These are phyloP conservation scores for Solanum hybrid DNA, from an alignment of 305 asterid species.

Conservation along the genomic window DNA sequence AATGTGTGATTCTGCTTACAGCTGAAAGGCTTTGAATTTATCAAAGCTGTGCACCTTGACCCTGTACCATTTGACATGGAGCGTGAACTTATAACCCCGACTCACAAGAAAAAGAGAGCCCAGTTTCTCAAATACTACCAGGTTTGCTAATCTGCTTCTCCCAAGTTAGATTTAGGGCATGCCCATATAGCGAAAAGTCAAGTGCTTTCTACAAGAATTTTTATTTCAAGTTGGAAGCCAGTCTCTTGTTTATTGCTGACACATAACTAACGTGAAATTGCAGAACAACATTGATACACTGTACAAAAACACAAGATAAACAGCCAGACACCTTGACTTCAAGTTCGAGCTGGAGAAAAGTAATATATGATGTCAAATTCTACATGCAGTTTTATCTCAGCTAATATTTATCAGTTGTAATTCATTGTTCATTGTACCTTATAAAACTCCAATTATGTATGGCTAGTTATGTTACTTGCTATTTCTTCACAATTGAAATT, in stretches of 20 bases:
- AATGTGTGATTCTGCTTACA: conserved; percentile 14
- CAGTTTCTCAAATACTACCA: conserved; percentile 53
- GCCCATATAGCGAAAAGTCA: neutral
- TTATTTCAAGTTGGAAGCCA: neutral
- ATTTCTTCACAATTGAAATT: neutral
- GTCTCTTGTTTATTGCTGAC: conserved; percentile 2
- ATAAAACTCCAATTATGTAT: neutral
- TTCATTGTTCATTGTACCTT: neutral
- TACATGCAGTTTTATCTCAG: neutral
- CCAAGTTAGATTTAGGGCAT: neutral
- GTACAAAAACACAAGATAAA: conserved; percentile 48
- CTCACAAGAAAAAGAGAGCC: conserved; percentile 78
- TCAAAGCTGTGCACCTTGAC: conserved; percentile 58
- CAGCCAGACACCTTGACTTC: neutral
- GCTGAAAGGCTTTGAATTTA: conserved; percentile 78
- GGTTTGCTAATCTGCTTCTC: conserved; percentile 27
- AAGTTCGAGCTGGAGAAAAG: neutral
- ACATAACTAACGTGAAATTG: conserved; percentile 10
- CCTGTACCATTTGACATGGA: conserved; percentile 78
- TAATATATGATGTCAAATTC: neutral
- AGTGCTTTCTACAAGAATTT: neutral
- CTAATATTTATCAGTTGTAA: neutral
- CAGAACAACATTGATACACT: conserved; percentile 52
- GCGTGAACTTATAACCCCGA: conserved; percentile 71
- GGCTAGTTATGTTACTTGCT: neutral